Evolutionary conservation across 2,329 filamentous ascomycete genomes (phyloP), one percentile per base, ranked within the genome.

Genomic region (Paecilomyces sp.): DNA sequence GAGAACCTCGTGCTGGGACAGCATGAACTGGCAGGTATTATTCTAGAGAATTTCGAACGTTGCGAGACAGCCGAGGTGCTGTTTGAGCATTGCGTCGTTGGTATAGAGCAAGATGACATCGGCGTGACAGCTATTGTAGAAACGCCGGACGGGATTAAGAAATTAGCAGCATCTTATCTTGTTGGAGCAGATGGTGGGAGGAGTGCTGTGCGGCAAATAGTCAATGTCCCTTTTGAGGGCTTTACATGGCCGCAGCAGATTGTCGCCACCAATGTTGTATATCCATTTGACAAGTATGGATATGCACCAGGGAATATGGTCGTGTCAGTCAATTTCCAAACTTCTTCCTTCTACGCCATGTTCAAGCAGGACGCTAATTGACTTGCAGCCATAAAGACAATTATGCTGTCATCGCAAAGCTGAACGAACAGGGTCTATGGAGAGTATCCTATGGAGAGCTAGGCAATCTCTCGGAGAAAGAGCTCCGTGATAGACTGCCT

Each of bases 271-370:
- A 66, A 66, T 41, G 62, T 66, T 5, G 51, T 63, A 50, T 66
- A 66, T 55, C 63, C 62, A 5, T 66, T 66, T 56, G 65, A 72
- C 8, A 63, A 67, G 12, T 66, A 76, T 47, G 71, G 68, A 13
- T 78, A 76, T 67, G 68, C 68, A 54, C 74, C 75, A 28, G 74
- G 72, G 5, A 78, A 78, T 36, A 78, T 77, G 63, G 66, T 77
- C 61, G 66, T 75, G n/a, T 58, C 6, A 30, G 54, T 55, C n/a
- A 11, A 25, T 53, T 11, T 25, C 22, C 22, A 9, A 30, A 25
- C 25, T 13, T 9, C 6, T 53, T 53, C 7, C 6, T 24, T 15
- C 24, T 53, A 11, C 31, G 4, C 1, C 18, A 15, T 11, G 7
- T 6, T 13, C 12, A 15, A 8, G 13, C 15, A 15, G 12, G 13